Percentiles rank a stretch among this genome's conserved stretches.
These are phyloP conservation scores for Closterium sp. DNA, from an alignment of 139 green algal genomes.

Conservation along the genomic window DNA sequence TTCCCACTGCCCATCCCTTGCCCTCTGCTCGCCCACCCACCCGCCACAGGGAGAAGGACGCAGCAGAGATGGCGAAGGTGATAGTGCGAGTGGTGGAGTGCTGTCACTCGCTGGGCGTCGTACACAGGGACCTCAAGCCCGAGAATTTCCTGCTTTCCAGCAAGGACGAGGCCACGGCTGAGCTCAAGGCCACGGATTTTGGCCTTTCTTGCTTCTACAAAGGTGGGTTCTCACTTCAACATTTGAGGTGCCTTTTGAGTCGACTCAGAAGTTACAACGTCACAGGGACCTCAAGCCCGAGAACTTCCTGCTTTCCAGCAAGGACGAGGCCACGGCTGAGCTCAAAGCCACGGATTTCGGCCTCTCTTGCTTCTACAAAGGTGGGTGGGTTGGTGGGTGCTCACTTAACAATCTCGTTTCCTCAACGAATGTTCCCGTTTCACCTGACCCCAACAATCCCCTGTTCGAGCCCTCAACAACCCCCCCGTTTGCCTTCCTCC, in stretches of 20 bases:
- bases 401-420: background rate
- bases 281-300: conserved; percentile 84
- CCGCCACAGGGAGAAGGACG: conserved; percentile 71
- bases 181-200: conserved; percentile 80
- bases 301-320: conserved; percentile 95
- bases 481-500: too few species aligned
- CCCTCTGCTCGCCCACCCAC: background rate
- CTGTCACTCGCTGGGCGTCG: conserved; percentile 89
- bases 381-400: background rate
- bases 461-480: too few species aligned
- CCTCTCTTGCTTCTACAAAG: conserved; percentile 4
- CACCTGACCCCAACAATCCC: background rate
- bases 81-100: conserved; percentile 86
- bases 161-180: conserved; percentile 54
- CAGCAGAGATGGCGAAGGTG: conserved; percentile 74
- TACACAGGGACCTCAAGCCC: conserved; percentile 80
- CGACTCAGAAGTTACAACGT: too few species aligned
- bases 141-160: conserved; percentile 97
- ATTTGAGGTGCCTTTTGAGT: too few species aligned
- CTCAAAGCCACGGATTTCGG: conserved; percentile 79
- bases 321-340: conserved; percentile 50
- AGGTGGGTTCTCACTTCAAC: too few species aligned
- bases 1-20: too few species aligned
- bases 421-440: background rate
- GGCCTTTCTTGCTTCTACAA: too few species aligned